These are phyloP conservation scores for Acanthochlamys bracteata DNA, from an alignment of 106 monocot genomes.

Conservation along the genomic window DNA sequence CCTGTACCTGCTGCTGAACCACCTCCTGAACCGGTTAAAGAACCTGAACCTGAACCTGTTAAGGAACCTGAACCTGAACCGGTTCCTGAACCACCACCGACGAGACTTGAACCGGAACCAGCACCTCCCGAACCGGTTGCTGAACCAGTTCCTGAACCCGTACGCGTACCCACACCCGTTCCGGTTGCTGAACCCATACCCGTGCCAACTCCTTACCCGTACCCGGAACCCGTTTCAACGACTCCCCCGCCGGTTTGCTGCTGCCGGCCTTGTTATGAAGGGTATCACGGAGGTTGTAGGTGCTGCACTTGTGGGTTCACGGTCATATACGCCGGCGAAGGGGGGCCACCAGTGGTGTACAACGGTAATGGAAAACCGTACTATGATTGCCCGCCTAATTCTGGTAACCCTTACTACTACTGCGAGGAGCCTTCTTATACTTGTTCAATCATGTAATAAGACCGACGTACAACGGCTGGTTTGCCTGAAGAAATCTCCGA, in stretches of 20 bases:
- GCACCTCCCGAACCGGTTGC: constrained; percentile 1
- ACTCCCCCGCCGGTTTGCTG: constrained; percentile 20
- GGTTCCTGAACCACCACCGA: not conserved
- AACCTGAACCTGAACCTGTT: not conserved
- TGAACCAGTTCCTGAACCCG: not conserved
- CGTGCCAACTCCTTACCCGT: constrained; percentile 3
- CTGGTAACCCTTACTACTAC: constrained; percentile 1
- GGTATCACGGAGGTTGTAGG: constrained; percentile 20
- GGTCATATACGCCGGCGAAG: not conserved
- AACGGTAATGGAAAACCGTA: not conserved
- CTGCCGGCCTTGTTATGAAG: constrained; percentile 28
- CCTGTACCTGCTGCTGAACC: not conserved
- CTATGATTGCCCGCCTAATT: not conserved
- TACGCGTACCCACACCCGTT: not conserved
- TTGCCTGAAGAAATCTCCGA: too few species aligned
- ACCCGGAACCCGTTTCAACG: not conserved
- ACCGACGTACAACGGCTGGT: not conserved
- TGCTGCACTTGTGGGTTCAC: constrained; percentile 31
- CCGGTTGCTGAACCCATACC: not conserved
- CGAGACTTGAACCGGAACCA: constrained; percentile 9
- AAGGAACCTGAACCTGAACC: not conserved
- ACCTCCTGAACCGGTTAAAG: not conserved
- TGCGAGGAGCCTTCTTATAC: constrained; percentile 21
- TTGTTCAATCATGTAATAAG: constrained; percentile 24
- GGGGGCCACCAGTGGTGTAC: not conserved